Conservation (phyloP, 2,329 filamentous ascomycete genomes). For the Cephalotrichum gorgonifer region DNA sequence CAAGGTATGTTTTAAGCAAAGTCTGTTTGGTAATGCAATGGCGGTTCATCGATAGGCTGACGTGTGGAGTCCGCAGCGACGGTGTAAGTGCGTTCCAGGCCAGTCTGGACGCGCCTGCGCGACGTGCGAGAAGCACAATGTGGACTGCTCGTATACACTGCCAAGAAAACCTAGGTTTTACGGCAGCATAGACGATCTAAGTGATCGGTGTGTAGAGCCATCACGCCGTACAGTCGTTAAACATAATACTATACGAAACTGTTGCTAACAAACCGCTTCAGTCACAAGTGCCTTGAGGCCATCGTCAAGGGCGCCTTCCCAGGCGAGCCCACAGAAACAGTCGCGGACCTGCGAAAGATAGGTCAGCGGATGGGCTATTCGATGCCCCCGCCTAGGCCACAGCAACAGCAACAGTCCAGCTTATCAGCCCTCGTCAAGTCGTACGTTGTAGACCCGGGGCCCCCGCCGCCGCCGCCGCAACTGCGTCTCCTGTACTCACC, state of each 20-base stretch:
- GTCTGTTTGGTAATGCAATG: neutral
- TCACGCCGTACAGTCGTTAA: neutral
- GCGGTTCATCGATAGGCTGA: neutral
- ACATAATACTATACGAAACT: neutral
- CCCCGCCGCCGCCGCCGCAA: too few relatives aligned
- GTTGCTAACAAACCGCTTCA: conserved; percentile 4
- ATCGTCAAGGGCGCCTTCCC: conserved; percentile 23
- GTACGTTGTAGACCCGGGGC: neutral
- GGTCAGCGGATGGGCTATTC: conserved; percentile 18
- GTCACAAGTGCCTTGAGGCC: conserved; percentile 23
- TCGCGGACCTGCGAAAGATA: conserved; percentile 18
- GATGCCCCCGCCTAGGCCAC: conserved; percentile 21
- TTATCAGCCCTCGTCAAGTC: conserved; percentile 10
- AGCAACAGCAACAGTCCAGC: conserved; percentile 8
- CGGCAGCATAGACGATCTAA: conserved; percentile 24
- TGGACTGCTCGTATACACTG: conserved; percentile 21
- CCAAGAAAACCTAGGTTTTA: conserved; percentile 26
- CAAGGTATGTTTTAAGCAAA: conserved; percentile 14
- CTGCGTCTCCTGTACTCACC: neutral
- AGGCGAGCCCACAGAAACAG: conserved; percentile 16
- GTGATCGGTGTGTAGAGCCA: conserved; percentile 18
- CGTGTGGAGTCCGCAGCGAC: conserved; percentile 11
- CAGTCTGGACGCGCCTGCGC: conserved; percentile 18
- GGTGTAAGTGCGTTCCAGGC: conserved; percentile 23
- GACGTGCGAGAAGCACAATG: conserved; percentile 20